phyloP scores from a whole-genome alignment of 179 eudicot species.

The Actinidia chinensis region DNA sequence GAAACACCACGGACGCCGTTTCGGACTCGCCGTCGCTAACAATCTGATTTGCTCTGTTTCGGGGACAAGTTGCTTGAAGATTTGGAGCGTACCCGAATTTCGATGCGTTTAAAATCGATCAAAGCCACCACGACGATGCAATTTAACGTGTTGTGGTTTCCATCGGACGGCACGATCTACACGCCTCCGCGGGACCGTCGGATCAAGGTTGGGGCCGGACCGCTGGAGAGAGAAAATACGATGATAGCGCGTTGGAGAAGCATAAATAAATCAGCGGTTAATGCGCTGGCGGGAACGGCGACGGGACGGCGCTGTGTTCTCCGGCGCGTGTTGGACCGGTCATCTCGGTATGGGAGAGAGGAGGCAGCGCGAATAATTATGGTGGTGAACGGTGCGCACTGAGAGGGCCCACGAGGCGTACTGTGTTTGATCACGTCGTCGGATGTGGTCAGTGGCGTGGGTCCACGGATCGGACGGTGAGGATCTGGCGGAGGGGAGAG shows the following conservation, averaged over 20 bases:
- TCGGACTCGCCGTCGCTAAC: constrained; percentile 53
- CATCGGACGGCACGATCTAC: constrained; percentile 64
- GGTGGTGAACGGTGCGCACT: constrained; percentile 82
- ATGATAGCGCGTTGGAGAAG: constrained; percentile 56
- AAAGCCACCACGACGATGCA: constrained; percentile 70
- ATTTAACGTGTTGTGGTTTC: constrained; percentile 53
- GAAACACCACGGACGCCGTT: constrained; percentile 82
- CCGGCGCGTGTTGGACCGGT: constrained; percentile 90
- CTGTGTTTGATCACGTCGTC: constrained; percentile 60
- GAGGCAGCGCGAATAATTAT: constrained; percentile 51
- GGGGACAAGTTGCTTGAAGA: constrained; percentile 72
- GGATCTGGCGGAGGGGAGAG: constrained; percentile 65
- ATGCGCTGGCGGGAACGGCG: constrained; percentile 62
- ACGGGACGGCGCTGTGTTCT: constrained; percentile 61
- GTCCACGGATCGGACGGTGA: constrained; percentile 85
- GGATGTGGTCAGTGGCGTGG: constrained; percentile 75
- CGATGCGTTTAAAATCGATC: constrained; percentile 58
- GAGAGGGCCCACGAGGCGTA: constrained; percentile 75
- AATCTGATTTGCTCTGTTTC: constrained; percentile 62
- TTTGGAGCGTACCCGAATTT: constrained; percentile 49
- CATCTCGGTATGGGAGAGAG: constrained; percentile 86
- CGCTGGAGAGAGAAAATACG: constrained; percentile 37
- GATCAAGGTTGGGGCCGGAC: constrained; percentile 64
- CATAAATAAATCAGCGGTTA: constrained; percentile 90
- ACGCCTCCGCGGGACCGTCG: constrained; percentile 76